Base-by-base conservation (phyloP, 352 stramenopile genomes). In the Phytophthora ohioensis region DNA sequence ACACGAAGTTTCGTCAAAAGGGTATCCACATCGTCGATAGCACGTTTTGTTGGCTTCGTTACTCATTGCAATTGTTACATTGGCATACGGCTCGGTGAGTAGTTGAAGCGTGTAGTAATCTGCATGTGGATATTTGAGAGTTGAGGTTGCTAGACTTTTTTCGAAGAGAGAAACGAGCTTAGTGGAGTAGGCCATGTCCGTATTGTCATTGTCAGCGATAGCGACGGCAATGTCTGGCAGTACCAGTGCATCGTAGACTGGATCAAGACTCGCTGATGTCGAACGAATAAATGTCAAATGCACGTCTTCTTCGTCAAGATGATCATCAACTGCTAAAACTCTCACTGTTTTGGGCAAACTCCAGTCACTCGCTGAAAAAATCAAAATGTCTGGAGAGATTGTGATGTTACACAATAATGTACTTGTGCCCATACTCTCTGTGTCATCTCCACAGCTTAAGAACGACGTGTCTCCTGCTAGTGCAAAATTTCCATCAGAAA, bases 21-120 rank as follows among this genome's bases (percentile, higher is more conserved):
- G 82, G 34, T 89, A 92, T 0, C 87, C 87, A 13, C 87, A 94
- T n/a, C 71, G 55, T 13, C 87, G 85, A 57, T 94, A 94, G 59
- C 87, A 94, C 0, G 69, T 64, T 3, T 69, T 64, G 9, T 90
- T 79, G 3, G 69, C 80, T 60, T 94, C 85, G 46, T 93, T 94
- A 52, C 82, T 92, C 74, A 94, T 91, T 3, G 85, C 81, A 32
- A 94, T 80, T 1, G 85, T 93, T 10, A 94, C 85, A 35, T 90
- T 87, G 1, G 83, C 75, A 69, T 82, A 94, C 3, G 85, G 87
- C 51, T 94, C 87, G 0, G 82, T 91, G 15, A 70, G 27, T 0
- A 94, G 57, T 13, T 75, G 58, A 30, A 94, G 73, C 0, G 71
- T 70, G 58, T 94, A 94, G 13, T 65, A 70, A n/a, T 67, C 67